phyloP scores from a whole-genome alignment of 1,139 yeast species.

The Pneumocystis murina region DNA sequence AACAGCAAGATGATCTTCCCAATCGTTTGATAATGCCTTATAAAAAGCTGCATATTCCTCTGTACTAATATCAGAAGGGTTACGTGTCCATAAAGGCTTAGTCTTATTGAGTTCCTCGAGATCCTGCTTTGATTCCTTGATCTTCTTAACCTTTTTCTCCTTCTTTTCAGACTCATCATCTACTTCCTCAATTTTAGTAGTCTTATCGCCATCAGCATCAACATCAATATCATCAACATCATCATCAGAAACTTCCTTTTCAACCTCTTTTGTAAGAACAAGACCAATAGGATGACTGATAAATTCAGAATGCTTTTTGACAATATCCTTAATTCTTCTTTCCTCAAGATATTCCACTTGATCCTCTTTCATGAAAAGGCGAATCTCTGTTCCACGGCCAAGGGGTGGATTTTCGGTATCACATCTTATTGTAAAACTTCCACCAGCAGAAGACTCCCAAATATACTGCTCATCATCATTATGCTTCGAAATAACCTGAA shows the following conservation, averaged over 20 bases:
- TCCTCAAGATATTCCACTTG: constrained; percentile 98
- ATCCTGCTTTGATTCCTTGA: constrained; percentile 77
- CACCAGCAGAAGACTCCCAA: constrained; percentile 99
- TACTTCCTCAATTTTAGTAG: constrained; percentile 52
- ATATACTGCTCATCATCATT: constrained; percentile 98
- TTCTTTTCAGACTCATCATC: constrained; percentile 51
- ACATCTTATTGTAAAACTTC: constrained; percentile 90
- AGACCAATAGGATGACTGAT: constrained; percentile 98
- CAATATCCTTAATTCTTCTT: constrained; percentile 98
- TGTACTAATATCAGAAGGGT: constrained; percentile 93
- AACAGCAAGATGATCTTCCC: constrained; percentile 99
- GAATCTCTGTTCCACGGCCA: constrained; percentile 88
- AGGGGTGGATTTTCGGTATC: constrained; percentile 47
- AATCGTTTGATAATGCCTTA: constrained; percentile 97
- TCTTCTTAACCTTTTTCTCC: constrained; percentile 57
- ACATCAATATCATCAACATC: constrained; percentile 43
- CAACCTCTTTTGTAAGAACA: constrained; percentile 96
- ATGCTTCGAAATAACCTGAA: constrained; percentile 95
- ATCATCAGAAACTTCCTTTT: constrained; percentile 71
- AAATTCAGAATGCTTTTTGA: constrained; percentile 98
- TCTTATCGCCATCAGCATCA: constrained; percentile 43
- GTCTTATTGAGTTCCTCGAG: constrained; percentile 97
- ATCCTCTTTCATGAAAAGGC: constrained; percentile 96
- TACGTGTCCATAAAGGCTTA: constrained; percentile 98
- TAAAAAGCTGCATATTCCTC: constrained; percentile 99